Evolutionary conservation across 257 asterid genomes (phyloP).

Genomic region (Solanum piurae): DNA sequence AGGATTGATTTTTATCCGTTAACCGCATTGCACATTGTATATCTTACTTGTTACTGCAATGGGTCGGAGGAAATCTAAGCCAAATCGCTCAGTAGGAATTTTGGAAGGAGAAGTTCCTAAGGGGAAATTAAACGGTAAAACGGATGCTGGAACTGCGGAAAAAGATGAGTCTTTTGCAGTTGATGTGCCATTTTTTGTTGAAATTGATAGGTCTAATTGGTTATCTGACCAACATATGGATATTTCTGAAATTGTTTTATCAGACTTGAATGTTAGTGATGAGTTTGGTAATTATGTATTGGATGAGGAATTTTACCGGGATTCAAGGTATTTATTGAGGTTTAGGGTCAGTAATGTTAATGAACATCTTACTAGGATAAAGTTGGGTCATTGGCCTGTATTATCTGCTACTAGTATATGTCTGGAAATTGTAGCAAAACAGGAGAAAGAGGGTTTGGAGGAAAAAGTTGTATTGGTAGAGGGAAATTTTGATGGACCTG

Average conservation of each 20-base stretch:
- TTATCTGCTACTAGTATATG: conserved; percentile 34
- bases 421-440: conserved; percentile 47
- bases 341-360: conserved; percentile 48
- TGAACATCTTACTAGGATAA: conserved; percentile 57
- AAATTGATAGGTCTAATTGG: conserved; percentile 53
- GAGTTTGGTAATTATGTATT: conserved; percentile 36
- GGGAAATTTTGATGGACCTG: conserved; percentile 77
- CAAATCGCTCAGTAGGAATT: conserved; percentile 54
- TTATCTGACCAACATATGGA: conserved; percentile 54
- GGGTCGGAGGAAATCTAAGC: conserved; percentile 82
- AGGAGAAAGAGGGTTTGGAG: conserved; percentile 27
- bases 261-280: conserved; percentile 44
- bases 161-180: conserved; percentile 9
- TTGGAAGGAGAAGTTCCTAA: conserved; percentile 18
- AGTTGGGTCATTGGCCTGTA: conserved; percentile 94
- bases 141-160: background rate
- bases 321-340: conserved; percentile 47
- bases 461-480: conserved; percentile 39
- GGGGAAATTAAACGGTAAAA: conserved; percentile 15
- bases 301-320: conserved; percentile 36
- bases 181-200: conserved; percentile 48
- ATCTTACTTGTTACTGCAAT: conserved; percentile 16
- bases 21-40: background rate
- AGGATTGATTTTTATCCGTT: background rate
- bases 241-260: conserved; percentile 58